phyloP scores from a whole-genome alignment of 1,284 basidiomycete species.

The Ceratorhiza oryzae-sativae region DNA sequence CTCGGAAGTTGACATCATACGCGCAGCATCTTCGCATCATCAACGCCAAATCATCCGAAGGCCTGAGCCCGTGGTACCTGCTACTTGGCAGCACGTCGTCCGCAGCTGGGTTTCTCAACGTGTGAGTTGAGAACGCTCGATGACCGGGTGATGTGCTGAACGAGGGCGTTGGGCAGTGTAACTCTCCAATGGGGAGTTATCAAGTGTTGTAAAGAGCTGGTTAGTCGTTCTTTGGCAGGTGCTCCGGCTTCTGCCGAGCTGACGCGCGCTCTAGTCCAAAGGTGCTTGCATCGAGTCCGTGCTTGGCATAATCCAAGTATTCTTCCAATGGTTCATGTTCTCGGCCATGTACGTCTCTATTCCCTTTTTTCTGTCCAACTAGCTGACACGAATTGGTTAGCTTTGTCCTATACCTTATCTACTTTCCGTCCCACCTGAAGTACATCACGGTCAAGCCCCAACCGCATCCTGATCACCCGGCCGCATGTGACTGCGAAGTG shows the following conservation, averaged over 20 bases:
- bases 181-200: slow-evolving; percentile 89
- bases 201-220: slow-evolving; percentile 79
- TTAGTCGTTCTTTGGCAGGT: slow-evolving; percentile 55
- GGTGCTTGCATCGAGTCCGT: slow-evolving; percentile 82
- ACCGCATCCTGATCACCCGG: slow-evolving; percentile 39
- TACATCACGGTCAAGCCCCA: slow-evolving; percentile 57
- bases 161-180: slow-evolving; percentile 57
- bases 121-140: slow-evolving; percentile 56
- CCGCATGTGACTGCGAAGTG: slow-evolving; percentile 51
- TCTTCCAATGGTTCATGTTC: slow-evolving; percentile 87
- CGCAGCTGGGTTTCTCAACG: slow-evolving; percentile 81
- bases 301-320: slow-evolving; percentile 85
- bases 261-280: slow-evolving; percentile 58
- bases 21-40: slow-evolving; percentile 77
- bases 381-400: slow-evolving; percentile 54
- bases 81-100: slow-evolving; percentile 88
- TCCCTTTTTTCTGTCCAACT: slow-evolving; percentile 34
- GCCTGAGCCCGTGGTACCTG: slow-evolving; percentile 93
- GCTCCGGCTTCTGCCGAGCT: slow-evolving; percentile 4
- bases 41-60: slow-evolving; percentile 77
- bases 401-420: slow-evolving; percentile 88
- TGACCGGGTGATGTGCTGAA: not conserved
- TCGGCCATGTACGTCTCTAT: slow-evolving; percentile 67
- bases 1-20: slow-evolving; percentile 25
- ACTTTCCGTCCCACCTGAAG: slow-evolving; percentile 86